phyloP scores from a whole-genome alignment of 306 rosid species.

The Boehmeria nivea region DNA sequence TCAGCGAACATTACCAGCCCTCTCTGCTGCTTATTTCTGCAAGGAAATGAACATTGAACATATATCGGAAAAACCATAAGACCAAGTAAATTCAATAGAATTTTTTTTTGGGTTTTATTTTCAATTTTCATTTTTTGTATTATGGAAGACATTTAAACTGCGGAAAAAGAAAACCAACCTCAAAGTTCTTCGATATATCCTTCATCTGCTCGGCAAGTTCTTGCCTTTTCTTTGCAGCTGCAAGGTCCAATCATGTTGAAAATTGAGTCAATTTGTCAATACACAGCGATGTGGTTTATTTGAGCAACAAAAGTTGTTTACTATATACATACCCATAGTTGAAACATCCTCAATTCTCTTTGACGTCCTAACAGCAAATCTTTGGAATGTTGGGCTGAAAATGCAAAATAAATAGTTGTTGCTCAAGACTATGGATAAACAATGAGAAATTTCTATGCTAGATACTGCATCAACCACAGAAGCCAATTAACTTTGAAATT shows the following conservation, averaged over 20 bases:
- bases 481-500: neutral
- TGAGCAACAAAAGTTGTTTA: constrained; percentile 3
- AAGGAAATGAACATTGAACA: neutral
- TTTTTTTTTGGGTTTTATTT: too few relatives aligned
- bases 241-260: constrained; percentile 6
- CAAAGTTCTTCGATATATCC: constrained; percentile 52
- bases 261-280: neutral
- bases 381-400: constrained; percentile 78
- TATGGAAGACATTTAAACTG: too few relatives aligned
- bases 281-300: neutral
- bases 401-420: neutral
- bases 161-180: constrained; percentile 13
- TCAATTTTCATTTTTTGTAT: too few relatives aligned
- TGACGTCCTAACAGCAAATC: constrained; percentile 93
- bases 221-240: constrained; percentile 61
- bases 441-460: neutral
- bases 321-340: constrained; percentile 39
- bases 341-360: constrained; percentile 64
- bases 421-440: neutral
- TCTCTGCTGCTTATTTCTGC: constrained; percentile 16
- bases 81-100: neutral
- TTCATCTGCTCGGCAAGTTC: constrained; percentile 63
- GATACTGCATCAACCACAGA: neutral
- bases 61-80: neutral
- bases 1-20: too few relatives aligned